Conservation (phyloP, 139 green algal genomes). For the Spirogloea muscicola region DNA sequence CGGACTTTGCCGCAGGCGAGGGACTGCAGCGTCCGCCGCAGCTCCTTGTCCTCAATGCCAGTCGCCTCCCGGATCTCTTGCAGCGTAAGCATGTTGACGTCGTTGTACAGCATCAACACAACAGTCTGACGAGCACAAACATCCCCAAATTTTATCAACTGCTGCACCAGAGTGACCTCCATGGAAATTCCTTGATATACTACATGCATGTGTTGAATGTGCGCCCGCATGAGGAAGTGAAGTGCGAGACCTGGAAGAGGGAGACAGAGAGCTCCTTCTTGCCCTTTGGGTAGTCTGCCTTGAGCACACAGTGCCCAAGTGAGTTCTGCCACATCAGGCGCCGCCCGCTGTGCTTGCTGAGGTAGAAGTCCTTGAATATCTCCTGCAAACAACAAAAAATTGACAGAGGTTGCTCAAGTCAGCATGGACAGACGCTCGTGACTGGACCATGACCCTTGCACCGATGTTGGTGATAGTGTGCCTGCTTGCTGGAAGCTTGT, state of each 20-base stretch:
- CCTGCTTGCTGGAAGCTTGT: no score
- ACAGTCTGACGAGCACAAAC: constrained; percentile 62
- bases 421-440: no score
- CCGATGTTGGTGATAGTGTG: no score
- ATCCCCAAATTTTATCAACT: no score
- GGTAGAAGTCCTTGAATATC: constrained; percentile 87
- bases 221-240: not conserved
- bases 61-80: constrained; percentile 62
- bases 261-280: constrained; percentile 90
- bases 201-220: no score
- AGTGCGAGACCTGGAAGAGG: constrained; percentile 65
- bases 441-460: no score
- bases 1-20: constrained; percentile 81
- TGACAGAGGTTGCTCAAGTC: no score
- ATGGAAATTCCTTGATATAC: no score
- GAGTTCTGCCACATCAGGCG: constrained; percentile 88
- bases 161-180: no score
- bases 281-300: constrained; percentile 67
- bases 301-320: constrained; percentile 78
- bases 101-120: constrained; percentile 96
- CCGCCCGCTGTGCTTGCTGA: constrained; percentile 85
- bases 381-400: no score
- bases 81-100: constrained; percentile 66
- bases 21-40: constrained; percentile 83
- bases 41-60: constrained; percentile 76